These are phyloP conservation scores for Penicillium sp. DNA, from an alignment of 2,329 filamentous ascomycete genomes.

Conservation along the genomic window DNA sequence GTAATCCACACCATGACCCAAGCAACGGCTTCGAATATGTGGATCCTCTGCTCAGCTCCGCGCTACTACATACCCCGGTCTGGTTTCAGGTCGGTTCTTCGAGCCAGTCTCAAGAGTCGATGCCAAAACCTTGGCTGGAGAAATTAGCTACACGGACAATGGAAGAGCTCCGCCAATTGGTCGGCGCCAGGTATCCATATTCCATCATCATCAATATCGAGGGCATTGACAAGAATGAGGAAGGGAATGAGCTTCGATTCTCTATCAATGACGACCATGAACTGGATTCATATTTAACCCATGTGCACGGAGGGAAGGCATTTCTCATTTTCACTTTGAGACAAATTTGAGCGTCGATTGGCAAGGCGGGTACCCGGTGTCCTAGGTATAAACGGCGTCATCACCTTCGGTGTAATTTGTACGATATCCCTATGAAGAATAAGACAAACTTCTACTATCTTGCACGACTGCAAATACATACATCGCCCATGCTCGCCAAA, in stretches of 20 bases:
- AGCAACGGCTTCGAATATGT: slow-evolving; percentile 35
- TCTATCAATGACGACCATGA: slow-evolving; percentile 68
- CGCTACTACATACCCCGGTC: slow-evolving; percentile 51
- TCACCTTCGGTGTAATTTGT: background rate
- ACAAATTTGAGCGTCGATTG: slow-evolving; percentile 18
- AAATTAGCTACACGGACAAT: slow-evolving; percentile 58
- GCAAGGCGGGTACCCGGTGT: background rate
- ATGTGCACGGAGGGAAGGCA: slow-evolving; percentile 56
- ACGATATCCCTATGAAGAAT: background rate
- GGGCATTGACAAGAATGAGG: slow-evolving; percentile 60
- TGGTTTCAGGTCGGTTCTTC: slow-evolving; percentile 66
- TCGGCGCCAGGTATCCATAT: slow-evolving; percentile 59
- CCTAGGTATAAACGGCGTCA: background rate
- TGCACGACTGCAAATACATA: background rate
- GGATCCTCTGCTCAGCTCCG: slow-evolving; percentile 35
- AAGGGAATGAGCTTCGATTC: slow-evolving; percentile 60
- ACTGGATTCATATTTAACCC: slow-evolving; percentile 66
- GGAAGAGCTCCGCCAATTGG: slow-evolving; percentile 60
- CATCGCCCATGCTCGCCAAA: too few species aligned
- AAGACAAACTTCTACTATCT: background rate
- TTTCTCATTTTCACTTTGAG: slow-evolving; percentile 49
- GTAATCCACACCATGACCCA: slow-evolving; percentile 35
- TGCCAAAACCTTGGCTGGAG: slow-evolving; percentile 59
- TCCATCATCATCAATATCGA: slow-evolving; percentile 59
- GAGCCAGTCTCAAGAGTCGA: slow-evolving; percentile 51